Evolutionary conservation across 257 asterid species (phyloP), one percentile per base, ranked within the genome.

Genomic region (Cruciata laevipes): DNA sequence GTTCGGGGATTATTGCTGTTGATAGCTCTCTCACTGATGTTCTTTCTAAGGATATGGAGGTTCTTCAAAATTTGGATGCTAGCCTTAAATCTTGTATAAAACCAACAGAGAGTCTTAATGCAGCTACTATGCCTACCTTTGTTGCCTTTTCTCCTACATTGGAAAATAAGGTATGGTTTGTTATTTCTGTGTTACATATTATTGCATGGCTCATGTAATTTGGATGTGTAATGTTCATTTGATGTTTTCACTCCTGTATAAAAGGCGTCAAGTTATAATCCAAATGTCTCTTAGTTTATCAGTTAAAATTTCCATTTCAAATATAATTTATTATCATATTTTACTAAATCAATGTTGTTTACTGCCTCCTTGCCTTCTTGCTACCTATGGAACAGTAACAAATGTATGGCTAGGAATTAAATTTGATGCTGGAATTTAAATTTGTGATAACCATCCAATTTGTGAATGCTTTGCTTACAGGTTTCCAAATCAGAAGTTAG

Each of bases 31-130:
- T 88, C 74, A 81, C 72, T 58, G 84, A 78, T 81, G 89, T 86
- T 79, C 91, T 93, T 63, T 83, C 91, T 75, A 79, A 79, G 67
- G 87, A 83, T 78, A 74, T 86, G 81, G 87, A 86, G 78, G 80
- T 89, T 74, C 63, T 93, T 79, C 82, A 67, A 66, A 76, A 73
- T 76, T 61, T 88, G 81, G 80, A 81, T 76, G 80, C 79, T 66
- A 52, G 74, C 68, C 68, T 90, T 72, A 76, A 79, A 69, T 83
- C 86, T 33, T 80, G 82, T 72, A 55, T 69, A 58, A 87, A 80
- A 74, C 61, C 73, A 73, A 76, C 77, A 71, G 71, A 69, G 56
- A 38, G 73, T 68, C 75, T 76, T 65, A 70, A 71, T 67, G 25
- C 70, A 35, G 74, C 63, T 85, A 70, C 79, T 61, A 82, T 72